phyloP scores from a whole-genome alignment of 169 alveolate genomes.

The Eimeria tenella region DNA sequence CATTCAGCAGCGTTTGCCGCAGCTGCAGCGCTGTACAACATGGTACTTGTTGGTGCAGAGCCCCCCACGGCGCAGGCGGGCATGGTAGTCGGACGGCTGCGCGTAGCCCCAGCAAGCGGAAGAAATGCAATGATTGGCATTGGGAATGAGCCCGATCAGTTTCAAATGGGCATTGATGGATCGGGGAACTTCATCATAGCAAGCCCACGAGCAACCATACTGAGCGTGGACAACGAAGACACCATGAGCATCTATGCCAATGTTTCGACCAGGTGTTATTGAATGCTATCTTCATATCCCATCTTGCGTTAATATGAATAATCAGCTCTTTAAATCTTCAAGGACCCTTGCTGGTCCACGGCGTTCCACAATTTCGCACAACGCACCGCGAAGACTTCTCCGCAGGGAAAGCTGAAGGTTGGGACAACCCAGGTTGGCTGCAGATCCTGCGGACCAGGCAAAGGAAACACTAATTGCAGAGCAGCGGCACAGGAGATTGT shows the following conservation, averaged over 20 bases:
- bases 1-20: not conserved
- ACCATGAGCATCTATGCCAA: slow-evolving; percentile 64
- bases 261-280: slow-evolving; percentile 13
- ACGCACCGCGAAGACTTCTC: slow-evolving; percentile 75
- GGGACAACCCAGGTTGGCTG: slow-evolving; percentile 80
- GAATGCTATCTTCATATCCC: not conserved
- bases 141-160: slow-evolving; percentile 67
- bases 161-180: slow-evolving; percentile 54
- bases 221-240: slow-evolving; percentile 66
- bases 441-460: no score
- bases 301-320: no score
- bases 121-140: slow-evolving; percentile 62
- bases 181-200: slow-evolving; percentile 59
- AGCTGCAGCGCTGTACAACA: slow-evolving; percentile 26
- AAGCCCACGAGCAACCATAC: slow-evolving; percentile 57
- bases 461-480: not conserved
- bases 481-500: slow-evolving; percentile 71
- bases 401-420: slow-evolving; percentile 76
- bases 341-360: slow-evolving; percentile 71
- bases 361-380: slow-evolving; percentile 79
- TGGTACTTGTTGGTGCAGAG: slow-evolving; percentile 10
- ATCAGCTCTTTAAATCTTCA: slow-evolving; percentile 75
- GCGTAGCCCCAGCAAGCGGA: slow-evolving; percentile 75
- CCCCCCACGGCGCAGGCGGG: slow-evolving; percentile 78
- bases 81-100: slow-evolving; percentile 73